Evolutionary conservation across 2,329 filamentous ascomycete species (phyloP).

Genomic region (Colletotrichum australisinense): DNA sequence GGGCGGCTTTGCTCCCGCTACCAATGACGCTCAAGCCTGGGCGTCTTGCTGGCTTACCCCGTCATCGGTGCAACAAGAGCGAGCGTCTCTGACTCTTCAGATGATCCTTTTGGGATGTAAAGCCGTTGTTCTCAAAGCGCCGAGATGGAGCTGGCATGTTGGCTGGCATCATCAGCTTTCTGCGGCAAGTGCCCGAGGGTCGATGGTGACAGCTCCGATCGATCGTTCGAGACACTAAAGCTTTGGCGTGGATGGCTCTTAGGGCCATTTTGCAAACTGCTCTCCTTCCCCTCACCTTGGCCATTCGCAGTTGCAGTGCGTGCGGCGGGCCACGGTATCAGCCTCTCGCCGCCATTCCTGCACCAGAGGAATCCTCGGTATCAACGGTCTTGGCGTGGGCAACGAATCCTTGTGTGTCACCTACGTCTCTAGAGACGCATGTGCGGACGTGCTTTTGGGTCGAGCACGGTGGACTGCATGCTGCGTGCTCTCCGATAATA

Average conservation of each 20-base stretch:
- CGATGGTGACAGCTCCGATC: slow-evolving; percentile 11
- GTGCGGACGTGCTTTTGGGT: slow-evolving; percentile 3
- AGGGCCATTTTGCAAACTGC: neutral
- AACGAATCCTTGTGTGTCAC: slow-evolving; percentile 20
- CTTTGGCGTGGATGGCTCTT: neutral
- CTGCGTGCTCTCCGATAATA: neutral
- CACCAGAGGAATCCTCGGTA: neutral
- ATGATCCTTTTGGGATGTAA: slow-evolving; percentile 15
- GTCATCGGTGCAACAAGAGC: neutral
- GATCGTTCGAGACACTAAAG: neutral
- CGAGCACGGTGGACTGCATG: slow-evolving; percentile 12
- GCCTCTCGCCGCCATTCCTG: slow-evolving; percentile 19
- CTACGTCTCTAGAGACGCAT: slow-evolving; percentile 22
- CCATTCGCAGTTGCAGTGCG: neutral
- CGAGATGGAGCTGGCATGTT: neutral
- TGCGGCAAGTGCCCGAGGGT: slow-evolving; percentile 6
- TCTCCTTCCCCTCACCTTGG: neutral
- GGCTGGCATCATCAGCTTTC: slow-evolving; percentile 10
- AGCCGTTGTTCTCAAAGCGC: slow-evolving; percentile 22
- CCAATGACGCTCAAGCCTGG: neutral
- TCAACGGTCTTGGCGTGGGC: slow-evolving; percentile 1
- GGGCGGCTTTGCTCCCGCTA: slow-evolving; percentile 8
- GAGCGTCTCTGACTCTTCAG: slow-evolving; percentile 7
- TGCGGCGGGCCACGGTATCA: neutral
- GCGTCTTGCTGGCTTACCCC: slow-evolving; percentile 9